phyloP scores from a whole-genome alignment of 441 rosid species.

The Populus hybrid region DNA sequence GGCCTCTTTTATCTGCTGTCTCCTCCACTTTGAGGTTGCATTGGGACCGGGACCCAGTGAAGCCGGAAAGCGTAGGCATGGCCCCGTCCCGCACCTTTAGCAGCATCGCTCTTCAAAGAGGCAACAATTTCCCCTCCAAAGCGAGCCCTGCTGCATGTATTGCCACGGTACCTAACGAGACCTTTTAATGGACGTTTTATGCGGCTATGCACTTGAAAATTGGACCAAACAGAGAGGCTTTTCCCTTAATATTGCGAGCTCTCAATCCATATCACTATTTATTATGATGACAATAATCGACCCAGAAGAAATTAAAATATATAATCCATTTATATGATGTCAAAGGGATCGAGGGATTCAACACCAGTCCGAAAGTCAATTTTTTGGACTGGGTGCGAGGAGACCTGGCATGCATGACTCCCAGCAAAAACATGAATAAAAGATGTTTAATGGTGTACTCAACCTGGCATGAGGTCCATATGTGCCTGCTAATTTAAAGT shows the following conservation, averaged over 20 bases:
- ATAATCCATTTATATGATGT: background rate
- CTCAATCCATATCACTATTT: too few relatives aligned
- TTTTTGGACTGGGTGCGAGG: too few relatives aligned
- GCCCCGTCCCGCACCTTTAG: constrained; percentile 5
- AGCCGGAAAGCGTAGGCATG: background rate
- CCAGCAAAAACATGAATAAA: background rate
- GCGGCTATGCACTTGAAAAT: too few relatives aligned
- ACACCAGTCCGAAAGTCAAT: too few relatives aligned
- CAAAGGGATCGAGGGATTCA: background rate
- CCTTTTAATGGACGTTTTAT: background rate
- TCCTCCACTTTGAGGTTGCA: background rate
- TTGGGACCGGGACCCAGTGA: background rate
- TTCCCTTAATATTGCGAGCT: background rate
- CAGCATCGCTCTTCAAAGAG: background rate
- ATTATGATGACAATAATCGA: too few relatives aligned
- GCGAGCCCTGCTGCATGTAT: background rate
- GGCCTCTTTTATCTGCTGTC: background rate
- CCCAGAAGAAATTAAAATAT: too few relatives aligned
- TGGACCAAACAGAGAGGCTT: too few relatives aligned
- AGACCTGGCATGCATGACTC: background rate
- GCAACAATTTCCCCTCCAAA: background rate
- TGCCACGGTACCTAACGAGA: background rate
- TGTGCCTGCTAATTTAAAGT: background rate
- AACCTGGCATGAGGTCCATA: background rate
- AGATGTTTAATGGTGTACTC: background rate